Conservation (phyloP, 2,329 filamentous ascomycete genomes). For the Arthrobotrys sinensis region DNA sequence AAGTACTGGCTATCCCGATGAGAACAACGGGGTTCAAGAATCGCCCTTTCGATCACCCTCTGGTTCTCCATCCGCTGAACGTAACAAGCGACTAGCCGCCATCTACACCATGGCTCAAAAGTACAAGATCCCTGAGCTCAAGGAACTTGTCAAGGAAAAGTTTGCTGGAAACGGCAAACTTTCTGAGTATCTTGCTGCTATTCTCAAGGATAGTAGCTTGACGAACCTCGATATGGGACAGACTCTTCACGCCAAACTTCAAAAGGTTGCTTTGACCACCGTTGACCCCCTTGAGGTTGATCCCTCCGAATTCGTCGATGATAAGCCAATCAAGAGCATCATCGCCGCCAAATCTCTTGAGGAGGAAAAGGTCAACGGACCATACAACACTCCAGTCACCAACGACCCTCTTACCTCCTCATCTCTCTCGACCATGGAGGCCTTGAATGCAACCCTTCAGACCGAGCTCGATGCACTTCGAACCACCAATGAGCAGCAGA, state of each 20-base stretch:
- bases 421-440: neutral
- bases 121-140: conserved; percentile 30
- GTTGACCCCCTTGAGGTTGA: neutral
- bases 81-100: conserved; percentile 18
- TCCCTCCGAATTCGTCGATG: neutral
- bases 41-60: conserved; percentile 11
- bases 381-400: conserved; percentile 25
- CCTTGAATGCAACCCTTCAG: conserved; percentile 19
- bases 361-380: conserved; percentile 13
- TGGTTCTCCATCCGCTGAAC: conserved; percentile 17
- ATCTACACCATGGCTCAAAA: conserved; percentile 45
- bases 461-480: conserved; percentile 1
- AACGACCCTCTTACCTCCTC: neutral
- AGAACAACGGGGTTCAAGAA: neutral
- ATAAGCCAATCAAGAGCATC: neutral
- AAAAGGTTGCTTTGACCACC: conserved; percentile 12
- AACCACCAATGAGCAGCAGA: conserved; percentile 6
- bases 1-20: neutral
- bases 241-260: conserved; percentile 35
- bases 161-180: conserved; percentile 26
- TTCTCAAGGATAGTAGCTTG: neutral
- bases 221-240: conserved; percentile 6
- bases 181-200: conserved; percentile 32
- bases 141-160: conserved; percentile 33
- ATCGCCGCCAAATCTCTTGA: neutral